Percentiles rank a stretch among this genome's conserved stretches.
Evolutionary conservation across 192 early-diverging fungal species (phyloP).

Genomic region (Coemansia sp.): DNA sequence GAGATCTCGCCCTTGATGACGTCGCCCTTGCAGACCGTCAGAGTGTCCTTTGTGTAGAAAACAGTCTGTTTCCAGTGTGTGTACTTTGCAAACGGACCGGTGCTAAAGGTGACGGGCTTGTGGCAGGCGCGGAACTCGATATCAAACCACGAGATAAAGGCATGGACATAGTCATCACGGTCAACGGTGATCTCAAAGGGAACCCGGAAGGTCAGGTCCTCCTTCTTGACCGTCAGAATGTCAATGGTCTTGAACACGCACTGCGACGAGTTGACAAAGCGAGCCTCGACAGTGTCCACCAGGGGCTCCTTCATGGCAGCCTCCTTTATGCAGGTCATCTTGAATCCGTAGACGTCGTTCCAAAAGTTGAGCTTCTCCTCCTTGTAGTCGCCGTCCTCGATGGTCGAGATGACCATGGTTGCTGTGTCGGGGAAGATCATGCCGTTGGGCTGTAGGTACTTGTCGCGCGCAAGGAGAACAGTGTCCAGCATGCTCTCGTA

Average conservation of each 20-base stretch:
- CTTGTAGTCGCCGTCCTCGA: constrained; percentile 95
- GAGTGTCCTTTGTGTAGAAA: constrained; percentile 79
- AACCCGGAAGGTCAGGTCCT: constrained; percentile 77
- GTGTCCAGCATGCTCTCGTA: constrained; percentile 99
- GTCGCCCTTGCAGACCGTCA: constrained; percentile 73
- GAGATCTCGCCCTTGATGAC: constrained; percentile 63
- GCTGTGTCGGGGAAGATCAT: constrained; percentile 87
- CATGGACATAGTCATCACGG: constrained; percentile 86
- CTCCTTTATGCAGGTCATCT: constrained; percentile 92
- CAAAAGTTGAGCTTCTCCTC: constrained; percentile 88
- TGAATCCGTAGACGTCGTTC: constrained; percentile 96
- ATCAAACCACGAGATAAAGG: constrained; percentile 96
- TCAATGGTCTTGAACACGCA: constrained; percentile 74
- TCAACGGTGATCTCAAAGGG: constrained; percentile 76
- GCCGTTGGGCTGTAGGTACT: constrained; percentile 84
- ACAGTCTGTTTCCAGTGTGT: constrained; percentile 99
- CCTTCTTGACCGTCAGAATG: constrained; percentile 80
- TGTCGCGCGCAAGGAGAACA: constrained; percentile 94
- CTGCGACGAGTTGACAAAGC: constrained; percentile 76
- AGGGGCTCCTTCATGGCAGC: constrained; percentile 85
- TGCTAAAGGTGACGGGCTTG: constrained; percentile 75
- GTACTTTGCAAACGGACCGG: constrained; percentile 79
- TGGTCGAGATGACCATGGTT: constrained; percentile 82
- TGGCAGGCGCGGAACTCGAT: constrained; percentile 91
- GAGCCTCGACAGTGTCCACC: constrained; percentile 90